Evolutionary conservation across 2,329 filamentous ascomycete genomes (phyloP), one percentile per base, ranked within the genome.

Genomic region (Alternaria sp.): DNA sequence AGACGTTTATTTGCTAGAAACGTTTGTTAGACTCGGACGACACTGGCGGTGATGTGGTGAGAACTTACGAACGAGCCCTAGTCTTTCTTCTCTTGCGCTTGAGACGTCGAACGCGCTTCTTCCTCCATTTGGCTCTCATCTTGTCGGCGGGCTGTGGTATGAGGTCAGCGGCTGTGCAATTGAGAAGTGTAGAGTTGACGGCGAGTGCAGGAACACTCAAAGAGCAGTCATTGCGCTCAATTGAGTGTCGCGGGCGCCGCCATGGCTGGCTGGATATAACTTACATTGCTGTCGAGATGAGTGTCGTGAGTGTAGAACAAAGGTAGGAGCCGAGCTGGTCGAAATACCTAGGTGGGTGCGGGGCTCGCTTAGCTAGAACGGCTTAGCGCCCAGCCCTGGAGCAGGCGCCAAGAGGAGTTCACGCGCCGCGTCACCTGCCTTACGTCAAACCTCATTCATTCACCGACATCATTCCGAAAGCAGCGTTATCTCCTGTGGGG

Each of bases 11-110:
- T 82, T 82, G 80, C 81, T 82, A 67, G 8, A n/a, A 43, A 3
- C 5, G 9, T 14, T 16, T 64, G 64, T 70, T 57, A 72, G 68
- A 50, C 12, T 32, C n/a, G 12, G 11, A 40, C 25, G 22, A 16
- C 22, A 32, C 34, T 25, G 56, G 9, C 38, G 32, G 20, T 30
- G 28, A 49, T 22, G 12, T 32, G 12, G 43, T 43, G 59, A 30
- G 41, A 67, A 85, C 93, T 89, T 88, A 98, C 95, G 90, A 94
- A 87, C 95, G 87, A 80, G 94, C 95, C 84, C 95, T 90, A 86
- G 95, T 97, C 94, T 99, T 99, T 93, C 95, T 96, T 87, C 95
- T 93, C 94, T 99, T 99, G 83, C 94, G 91, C 92, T 98, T 98
- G 85, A 99, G 93, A 85, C 95, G 91, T 81, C 95, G 89, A 86